Percentiles rank a stretch among this genome's conserved stretches.
Evolutionary conservation across 2,329 filamentous ascomycete genomes (phyloP).

Genomic region (Penicillium italicum): DNA sequence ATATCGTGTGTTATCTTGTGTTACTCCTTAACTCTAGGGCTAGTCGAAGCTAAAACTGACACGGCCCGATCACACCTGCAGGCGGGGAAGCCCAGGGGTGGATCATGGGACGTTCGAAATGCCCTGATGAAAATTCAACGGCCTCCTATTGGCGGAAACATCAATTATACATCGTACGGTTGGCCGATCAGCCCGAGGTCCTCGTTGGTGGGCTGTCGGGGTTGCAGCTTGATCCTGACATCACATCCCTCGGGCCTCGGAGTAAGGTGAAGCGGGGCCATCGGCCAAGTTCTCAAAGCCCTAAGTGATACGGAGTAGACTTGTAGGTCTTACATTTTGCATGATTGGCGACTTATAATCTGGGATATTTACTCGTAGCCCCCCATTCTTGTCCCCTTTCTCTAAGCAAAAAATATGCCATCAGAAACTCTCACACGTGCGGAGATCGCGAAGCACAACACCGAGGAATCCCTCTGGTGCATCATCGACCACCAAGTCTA

Average conservation of each 20-base stretch:
- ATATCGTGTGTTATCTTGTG: neutral
- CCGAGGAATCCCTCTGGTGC: slow-evolving; percentile 73
- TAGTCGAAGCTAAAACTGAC: neutral
- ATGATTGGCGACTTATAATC: slow-evolving; percentile 15
- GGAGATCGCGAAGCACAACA: slow-evolving; percentile 71
- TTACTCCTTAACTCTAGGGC: neutral
- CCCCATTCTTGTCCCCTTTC: neutral
- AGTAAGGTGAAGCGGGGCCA: too few species aligned
- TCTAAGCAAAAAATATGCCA: slow-evolving; percentile 15
- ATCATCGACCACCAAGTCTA: slow-evolving; percentile 86
- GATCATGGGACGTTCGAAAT: neutral
- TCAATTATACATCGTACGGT: neutral
- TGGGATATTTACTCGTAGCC: slow-evolving; percentile 10
- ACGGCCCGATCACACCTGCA: neutral
- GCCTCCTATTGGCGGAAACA: neutral
- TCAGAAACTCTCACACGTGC: slow-evolving; percentile 44
- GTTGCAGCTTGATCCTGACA: slow-evolving; percentile 2
- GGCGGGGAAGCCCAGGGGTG: neutral
- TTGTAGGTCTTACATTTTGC: too few species aligned
- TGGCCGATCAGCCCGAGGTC: neutral
- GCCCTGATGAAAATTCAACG: neutral
- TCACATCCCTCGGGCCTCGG: slow-evolving; percentile 17
- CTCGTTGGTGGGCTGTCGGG: neutral
- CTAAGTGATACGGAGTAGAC: too few species aligned
- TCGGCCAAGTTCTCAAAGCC: too few species aligned